phyloP scores from a whole-genome alignment of 345 rosid species.

The Citrus mangshanensis region DNA sequence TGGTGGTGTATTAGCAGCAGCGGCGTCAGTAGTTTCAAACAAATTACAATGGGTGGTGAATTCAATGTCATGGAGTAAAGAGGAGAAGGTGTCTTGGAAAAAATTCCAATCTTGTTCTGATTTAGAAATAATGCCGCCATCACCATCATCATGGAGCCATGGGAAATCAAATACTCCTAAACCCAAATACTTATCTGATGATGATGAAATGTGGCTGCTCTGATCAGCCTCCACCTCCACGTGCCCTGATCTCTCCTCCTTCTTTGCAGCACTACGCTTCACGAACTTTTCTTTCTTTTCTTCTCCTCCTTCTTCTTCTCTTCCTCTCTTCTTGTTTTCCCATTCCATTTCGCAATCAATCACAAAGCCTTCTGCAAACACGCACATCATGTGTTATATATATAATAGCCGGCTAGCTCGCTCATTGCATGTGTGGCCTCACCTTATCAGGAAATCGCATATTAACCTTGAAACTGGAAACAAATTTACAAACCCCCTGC shows the following conservation, averaged over 20 bases:
- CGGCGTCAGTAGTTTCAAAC: not conserved
- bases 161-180: slow-evolving; percentile 65
- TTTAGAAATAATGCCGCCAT: slow-evolving; percentile 48
- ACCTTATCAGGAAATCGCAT: too few species aligned
- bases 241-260: slow-evolving; percentile 4
- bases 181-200: slow-evolving; percentile 6
- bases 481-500: too few species aligned
- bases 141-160: slow-evolving; percentile 47
- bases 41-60: slow-evolving; percentile 11
- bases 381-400: too few species aligned
- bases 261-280: slow-evolving; percentile 25
- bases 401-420: too few species aligned
- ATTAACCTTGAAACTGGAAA: too few species aligned
- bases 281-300: slow-evolving; percentile 7
- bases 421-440: too few species aligned
- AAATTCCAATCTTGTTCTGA: slow-evolving; percentile 40
- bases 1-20: not conserved
- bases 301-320: slow-evolving; percentile 17
- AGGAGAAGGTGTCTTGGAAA: slow-evolving; percentile 32
- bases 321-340: slow-evolving; percentile 33
- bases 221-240: not conserved
- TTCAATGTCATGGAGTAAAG: slow-evolving; percentile 13
- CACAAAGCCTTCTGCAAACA: slow-evolving; percentile 6
- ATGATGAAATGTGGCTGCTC: not conserved
- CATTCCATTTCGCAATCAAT: slow-evolving; percentile 20